Percentiles rank a stretch among this genome's conserved stretches.
phyloP scores from a whole-genome alignment of 495 filamentous ascomycete species.

The Opeltia flavorubescens region DNA sequence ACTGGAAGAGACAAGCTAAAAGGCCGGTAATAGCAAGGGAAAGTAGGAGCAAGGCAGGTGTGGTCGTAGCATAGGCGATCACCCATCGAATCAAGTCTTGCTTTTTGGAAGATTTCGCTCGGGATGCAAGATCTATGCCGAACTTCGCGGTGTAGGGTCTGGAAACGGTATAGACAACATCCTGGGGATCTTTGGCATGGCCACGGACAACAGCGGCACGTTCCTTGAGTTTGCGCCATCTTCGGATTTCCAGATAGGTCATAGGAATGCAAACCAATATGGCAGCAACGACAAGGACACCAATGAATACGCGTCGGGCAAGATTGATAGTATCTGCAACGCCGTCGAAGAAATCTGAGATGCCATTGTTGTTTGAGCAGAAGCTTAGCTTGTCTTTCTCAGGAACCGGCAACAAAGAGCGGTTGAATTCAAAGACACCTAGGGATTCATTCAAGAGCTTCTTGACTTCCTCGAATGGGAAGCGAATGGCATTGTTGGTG shows the following conservation, averaged over 20 bases:
- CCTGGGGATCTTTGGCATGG: conserved; percentile 61
- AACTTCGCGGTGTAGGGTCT: conserved; percentile 54
- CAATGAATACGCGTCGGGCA: conserved; percentile 61
- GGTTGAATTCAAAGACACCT: conserved; percentile 61
- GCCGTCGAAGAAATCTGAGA: conserved; percentile 74
- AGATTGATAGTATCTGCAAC: conserved; percentile 43
- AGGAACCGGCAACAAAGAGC: conserved; percentile 62
- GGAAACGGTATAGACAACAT: conserved; percentile 78
- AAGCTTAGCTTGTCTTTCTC: conserved; percentile 69
- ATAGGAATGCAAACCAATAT: conserved; percentile 60
- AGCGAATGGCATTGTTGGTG: conserved; percentile 51
- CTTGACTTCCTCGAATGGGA: conserved; percentile 68
- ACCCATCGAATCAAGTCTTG: conserved; percentile 70
- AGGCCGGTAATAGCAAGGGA: conserved; percentile 76
- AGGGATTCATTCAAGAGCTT: conserved; percentile 51
- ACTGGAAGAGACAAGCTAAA: conserved; percentile 74
- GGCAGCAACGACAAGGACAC: conserved; percentile 53
- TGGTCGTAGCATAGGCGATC: conserved; percentile 72
- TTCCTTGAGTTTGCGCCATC: conserved; percentile 58
- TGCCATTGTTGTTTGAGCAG: conserved; percentile 70
- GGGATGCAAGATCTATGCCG: conserved; percentile 59
- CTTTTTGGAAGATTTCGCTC: conserved; percentile 50
- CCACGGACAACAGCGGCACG: conserved; percentile 52
- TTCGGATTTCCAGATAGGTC: conserved; percentile 64
- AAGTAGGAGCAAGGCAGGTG: conserved; percentile 75